Evolutionary conservation across 2,329 filamentous ascomycete species (phyloP), one percentile per base, ranked within the genome.

Genomic region (Pyrenochaeta sp.): DNA sequence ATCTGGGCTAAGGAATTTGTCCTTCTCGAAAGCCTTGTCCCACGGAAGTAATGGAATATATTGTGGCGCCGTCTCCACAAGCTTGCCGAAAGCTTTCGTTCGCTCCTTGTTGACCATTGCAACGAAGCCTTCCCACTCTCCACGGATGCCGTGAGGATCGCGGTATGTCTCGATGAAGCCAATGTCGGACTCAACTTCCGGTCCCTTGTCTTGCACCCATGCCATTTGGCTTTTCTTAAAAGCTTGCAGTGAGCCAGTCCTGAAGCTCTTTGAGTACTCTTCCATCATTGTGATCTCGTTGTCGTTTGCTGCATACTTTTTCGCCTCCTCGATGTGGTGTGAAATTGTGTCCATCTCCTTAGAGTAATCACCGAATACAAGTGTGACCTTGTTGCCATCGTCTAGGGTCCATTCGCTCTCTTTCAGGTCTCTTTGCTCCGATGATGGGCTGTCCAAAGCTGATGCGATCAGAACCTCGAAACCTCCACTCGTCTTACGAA

Each of bases 41-140:
- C 95, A 99, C 0, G 95, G 95, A 12, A 99, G 81, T 58, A 96
- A 87, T 6, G 92, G 91, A 45, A 99, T 97, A 72, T 97, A 88
- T 40, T 82, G 81, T 10, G 92, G 90, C 0, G 95, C 93, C 21
- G 88, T 88, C 17, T 88, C 83, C 4, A 98, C 95, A 1, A 98
- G 85, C 63, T 90, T 89, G 7, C 89, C 90, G 71, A 98, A 98
- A 1, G 93, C 91, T 53, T 85, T 85, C 1, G 94, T 99, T 17
- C 94, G 88, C 74, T 97, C 94, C 69, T 94, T 83, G 77, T 98
- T 98, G 40, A 98, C 89, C 76, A 91, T 80, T 54, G 79, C 76
- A 6, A 76, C 77, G 45, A 84, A 82, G 9, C 80, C 82, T 68
- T 83, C 78, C 77, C 80, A 85, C 55, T 85, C 82, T 10, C 80